These are phyloP conservation scores for Dendrocalamus sinicus DNA, from an alignment of 176 grass and related monocot genomes.

Conservation along the genomic window DNA sequence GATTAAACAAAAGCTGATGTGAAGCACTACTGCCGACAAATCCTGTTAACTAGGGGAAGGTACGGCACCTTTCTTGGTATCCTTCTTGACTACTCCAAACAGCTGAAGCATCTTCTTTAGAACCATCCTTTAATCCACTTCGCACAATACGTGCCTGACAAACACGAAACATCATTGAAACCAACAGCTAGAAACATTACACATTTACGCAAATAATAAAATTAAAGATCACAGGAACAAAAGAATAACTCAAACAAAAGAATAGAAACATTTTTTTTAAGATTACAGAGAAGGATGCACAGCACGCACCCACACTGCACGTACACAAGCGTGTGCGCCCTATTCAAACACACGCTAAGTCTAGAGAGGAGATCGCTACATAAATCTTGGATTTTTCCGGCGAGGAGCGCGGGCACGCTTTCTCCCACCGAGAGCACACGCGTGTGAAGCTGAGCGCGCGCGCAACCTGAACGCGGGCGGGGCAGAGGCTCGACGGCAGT, in stretches of 20 bases:
- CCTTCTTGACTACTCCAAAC: slow-evolving; percentile 49
- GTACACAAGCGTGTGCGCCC: too few species aligned
- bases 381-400: too few species aligned
- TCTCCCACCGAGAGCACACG: too few species aligned
- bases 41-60: background rate
- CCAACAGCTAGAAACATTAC: background rate
- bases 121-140: slow-evolving; percentile 37
- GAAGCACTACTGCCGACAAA: background rate
- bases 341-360: too few species aligned
- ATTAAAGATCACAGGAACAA: background rate
- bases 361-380: too few species aligned
- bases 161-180: slow-evolving; percentile 12
- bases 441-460: too few species aligned
- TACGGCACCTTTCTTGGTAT: slow-evolving; percentile 51
- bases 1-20: background rate
- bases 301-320: too few species aligned
- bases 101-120: slow-evolving; percentile 52
- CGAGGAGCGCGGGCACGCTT: too few species aligned
- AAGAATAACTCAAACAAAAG: background rate
- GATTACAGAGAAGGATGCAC: too few species aligned
- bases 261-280: too few species aligned
- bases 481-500: too few species aligned
- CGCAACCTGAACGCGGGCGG: too few species aligned
- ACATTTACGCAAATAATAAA: background rate
- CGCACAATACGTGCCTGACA: slow-evolving; percentile 23